phyloP scores from a whole-genome alignment of 805 yeast species.

The Priceomyces carsonii region DNA sequence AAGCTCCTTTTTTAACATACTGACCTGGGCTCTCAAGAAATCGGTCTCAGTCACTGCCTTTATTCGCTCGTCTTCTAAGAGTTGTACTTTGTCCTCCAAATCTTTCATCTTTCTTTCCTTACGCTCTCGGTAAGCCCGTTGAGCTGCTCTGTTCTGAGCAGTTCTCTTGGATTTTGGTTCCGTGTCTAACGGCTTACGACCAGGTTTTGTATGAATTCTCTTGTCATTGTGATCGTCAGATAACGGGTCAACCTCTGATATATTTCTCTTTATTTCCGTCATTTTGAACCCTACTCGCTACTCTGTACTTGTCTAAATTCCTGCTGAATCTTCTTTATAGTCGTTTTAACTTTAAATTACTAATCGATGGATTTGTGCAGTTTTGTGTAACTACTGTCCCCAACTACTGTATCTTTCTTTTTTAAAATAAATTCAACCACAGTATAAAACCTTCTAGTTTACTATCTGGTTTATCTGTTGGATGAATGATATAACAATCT shows the following conservation, averaged over 20 bases:
- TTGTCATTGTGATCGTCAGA: constrained; percentile 32
- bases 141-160: constrained; percentile 98
- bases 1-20: constrained; percentile 70
- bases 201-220: constrained; percentile 58
- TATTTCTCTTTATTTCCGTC: constrained; percentile 34
- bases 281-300: too few species aligned
- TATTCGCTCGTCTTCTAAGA: constrained; percentile 69
- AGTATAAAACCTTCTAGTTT: too few species aligned
- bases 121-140: constrained; percentile 92
- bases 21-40: constrained; percentile 73
- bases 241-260: constrained; percentile 20
- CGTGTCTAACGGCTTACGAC: constrained; percentile 74
- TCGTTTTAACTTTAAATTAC: too few species aligned
- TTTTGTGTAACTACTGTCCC: too few species aligned
- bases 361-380: too few species aligned
- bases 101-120: constrained; percentile 87
- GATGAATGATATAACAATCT: too few species aligned
- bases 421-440: too few species aligned
- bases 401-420: too few species aligned
- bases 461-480: too few species aligned
- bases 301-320: too few species aligned
- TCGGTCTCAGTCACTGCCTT: constrained; percentile 72
- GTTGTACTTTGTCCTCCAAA: constrained; percentile 73
- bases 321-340: too few species aligned
- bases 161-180: constrained; percentile 89